A percentile compares a stretch with the other conserved stretches of the same genome.
These are phyloP conservation scores for Penicillium fimorum DNA, from an alignment of 495 filamentous ascomycete genomes.

Conservation along the genomic window DNA sequence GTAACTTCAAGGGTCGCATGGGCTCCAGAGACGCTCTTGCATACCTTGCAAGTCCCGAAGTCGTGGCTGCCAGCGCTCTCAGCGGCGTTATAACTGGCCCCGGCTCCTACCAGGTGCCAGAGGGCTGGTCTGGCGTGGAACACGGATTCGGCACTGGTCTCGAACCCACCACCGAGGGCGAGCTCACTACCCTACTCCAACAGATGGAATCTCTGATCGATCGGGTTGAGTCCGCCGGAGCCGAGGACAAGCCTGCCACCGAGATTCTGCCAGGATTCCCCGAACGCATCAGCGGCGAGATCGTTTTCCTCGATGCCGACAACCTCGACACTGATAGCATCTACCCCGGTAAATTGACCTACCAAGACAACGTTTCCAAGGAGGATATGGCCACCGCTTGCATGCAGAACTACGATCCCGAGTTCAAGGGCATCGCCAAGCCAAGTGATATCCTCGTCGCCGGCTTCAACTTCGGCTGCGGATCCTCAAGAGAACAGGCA, in stretches of 20 bases:
- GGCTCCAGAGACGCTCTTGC: conserved; percentile 78
- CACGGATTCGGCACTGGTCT: conserved; percentile 70
- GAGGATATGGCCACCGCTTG: conserved; percentile 83
- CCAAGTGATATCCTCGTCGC: conserved; percentile 76
- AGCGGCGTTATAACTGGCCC: conserved; percentile 75
- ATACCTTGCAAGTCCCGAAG: conserved; percentile 86
- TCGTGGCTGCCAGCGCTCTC: conserved; percentile 86
- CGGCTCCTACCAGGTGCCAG: conserved; percentile 73
- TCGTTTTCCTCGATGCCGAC: conserved; percentile 53
- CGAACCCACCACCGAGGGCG: conserved; percentile 60
- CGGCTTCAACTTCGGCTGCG: conserved; percentile 92
- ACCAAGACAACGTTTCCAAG: conserved; percentile 75
- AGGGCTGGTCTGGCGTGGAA: conserved; percentile 62
- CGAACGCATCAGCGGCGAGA: conserved; percentile 50
- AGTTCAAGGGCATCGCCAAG: conserved; percentile 59
- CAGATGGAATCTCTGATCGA: conserved; percentile 56
- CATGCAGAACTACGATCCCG: conserved; percentile 88
- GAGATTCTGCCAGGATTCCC: conserved; percentile 54
- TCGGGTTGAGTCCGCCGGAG: conserved; percentile 18
- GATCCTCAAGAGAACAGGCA: conserved; percentile 79
- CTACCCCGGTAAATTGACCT: conserved; percentile 89
- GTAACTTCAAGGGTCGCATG: conserved; percentile 95
- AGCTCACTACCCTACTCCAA: conserved; percentile 64
- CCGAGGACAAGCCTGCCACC: conserved; percentile 30
- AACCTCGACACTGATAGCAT: conserved; percentile 62